Base-by-base conservation (phyloP, 371 early-diverging fungal species). In the Mortierella sp. region DNA sequence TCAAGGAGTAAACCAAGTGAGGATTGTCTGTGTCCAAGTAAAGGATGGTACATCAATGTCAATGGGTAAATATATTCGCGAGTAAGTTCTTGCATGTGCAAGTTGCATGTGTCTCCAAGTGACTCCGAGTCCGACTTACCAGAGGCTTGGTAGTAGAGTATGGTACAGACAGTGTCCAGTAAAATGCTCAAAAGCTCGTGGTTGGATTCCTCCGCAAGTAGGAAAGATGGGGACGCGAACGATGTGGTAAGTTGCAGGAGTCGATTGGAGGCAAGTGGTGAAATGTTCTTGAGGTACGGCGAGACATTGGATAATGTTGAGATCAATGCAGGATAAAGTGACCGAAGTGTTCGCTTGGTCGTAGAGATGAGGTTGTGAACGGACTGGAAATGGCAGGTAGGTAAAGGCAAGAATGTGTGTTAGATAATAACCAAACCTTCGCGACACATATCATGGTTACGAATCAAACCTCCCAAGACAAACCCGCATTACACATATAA, bases 301-400 rank as follows among this genome's bases (percentile, higher is more conserved):
- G 94, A 89, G 7, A 93, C 84, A 68, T 96, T 96, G 49, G 90
- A 78, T 24, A 96, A 80, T n/a, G 90, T 86, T 13, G 91, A 68
- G 27, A 95, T 79, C 40, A 94, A 58, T 21, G 90, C 89, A 41
- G 94, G 93, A 71, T 94, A 93, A 4, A 95, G 83, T 0, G 90
- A 81, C 2, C 89, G 73, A 19, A 93, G 74, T 16, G 83, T 63
- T 14, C 90, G 87, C 54, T 86, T 86, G 5, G 93, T 90, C 0
- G 95, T 86, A 12, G 94, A 86, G 54, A 95, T 87, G 16, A 95
- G 76, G 14, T 84, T 81, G 55, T 91, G 90, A 22, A 94, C 85
- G 14, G 93, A 87, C 89, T 91, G 79, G 17, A 8, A 16, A 43
- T 7, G 14, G 45, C 13, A 12, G 27, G 24, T 40, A 16, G n/a